A percentile compares a stretch with the other conserved stretches of the same genome.
These are phyloP conservation scores for Alternaria sp. DNA, from an alignment of 2,329 filamentous ascomycete species.

Conservation along the genomic window DNA sequence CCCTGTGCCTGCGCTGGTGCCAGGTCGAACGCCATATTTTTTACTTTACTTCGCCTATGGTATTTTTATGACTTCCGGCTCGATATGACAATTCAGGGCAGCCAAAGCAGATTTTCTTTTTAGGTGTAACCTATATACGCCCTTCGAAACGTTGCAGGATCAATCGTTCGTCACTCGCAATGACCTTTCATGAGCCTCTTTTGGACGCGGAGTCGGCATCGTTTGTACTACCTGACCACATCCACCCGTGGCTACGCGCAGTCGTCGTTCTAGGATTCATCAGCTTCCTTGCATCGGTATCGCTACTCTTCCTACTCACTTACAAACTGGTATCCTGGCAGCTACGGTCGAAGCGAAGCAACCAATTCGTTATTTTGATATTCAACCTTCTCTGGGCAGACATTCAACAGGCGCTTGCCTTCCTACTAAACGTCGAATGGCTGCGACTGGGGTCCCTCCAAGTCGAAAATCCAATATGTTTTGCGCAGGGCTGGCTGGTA, in stretches of 20 bases:
- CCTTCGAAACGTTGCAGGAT: neutral
- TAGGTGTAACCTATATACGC: conserved; percentile 23
- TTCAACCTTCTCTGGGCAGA: conserved; percentile 75
- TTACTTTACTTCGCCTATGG: conserved; percentile 8
- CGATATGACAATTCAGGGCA: conserved; percentile 31
- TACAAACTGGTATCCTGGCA: conserved; percentile 57
- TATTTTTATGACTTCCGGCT: conserved; percentile 13
- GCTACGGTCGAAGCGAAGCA: conserved; percentile 53
- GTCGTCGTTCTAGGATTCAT: conserved; percentile 58
- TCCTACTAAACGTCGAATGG: conserved; percentile 70
- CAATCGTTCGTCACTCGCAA: conserved; percentile 17
- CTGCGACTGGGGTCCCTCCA: conserved; percentile 63
- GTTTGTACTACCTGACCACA: conserved; percentile 46
- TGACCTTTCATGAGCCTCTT: conserved; percentile 28
- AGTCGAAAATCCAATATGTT: conserved; percentile 65
- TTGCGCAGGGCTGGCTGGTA: conserved; percentile 73
- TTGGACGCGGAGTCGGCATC: conserved; percentile 42
- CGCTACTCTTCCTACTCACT: conserved; percentile 56
- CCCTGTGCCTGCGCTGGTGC: conserved; percentile 11
- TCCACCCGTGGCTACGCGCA: conserved; percentile 56
- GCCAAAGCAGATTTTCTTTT: conserved; percentile 20
- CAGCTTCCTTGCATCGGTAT: conserved; percentile 57
- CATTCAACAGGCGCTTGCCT: conserved; percentile 70
- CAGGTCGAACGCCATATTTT: conserved; percentile 10
- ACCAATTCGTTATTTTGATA: conserved; percentile 74